Evolutionary conservation across 2,329 filamentous ascomycete species (phyloP).

Genomic region (Pseudocercospora musae): DNA sequence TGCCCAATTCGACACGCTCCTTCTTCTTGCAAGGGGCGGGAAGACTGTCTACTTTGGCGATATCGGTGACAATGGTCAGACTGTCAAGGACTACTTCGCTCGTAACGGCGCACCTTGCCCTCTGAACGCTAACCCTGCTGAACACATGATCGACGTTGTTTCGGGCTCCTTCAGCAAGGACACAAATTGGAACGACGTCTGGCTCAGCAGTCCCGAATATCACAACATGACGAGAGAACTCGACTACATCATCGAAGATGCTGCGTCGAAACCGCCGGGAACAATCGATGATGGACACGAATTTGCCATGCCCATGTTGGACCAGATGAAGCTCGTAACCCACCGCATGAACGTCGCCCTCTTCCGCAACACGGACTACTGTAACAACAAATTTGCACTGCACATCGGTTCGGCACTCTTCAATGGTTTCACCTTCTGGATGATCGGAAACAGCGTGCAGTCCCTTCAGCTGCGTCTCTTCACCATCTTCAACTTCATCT

Average conservation of each 20-base stretch:
- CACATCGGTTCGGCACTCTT: conserved; percentile 52
- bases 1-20: conserved; percentile 62
- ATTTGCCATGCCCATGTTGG: conserved; percentile 44
- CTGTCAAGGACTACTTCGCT: conserved; percentile 50
- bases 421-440: conserved; percentile 51
- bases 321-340: conserved; percentile 43
- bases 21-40: conserved; percentile 63
- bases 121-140: conserved; percentile 53
- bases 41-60: conserved; percentile 66
- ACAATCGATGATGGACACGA: conserved; percentile 43
- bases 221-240: conserved; percentile 40
- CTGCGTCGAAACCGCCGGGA: conserved; percentile 36
- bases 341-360: conserved; percentile 56
- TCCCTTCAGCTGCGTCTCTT: conserved; percentile 40
- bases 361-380: conserved; percentile 63
- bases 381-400: conserved; percentile 61
- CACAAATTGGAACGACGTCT: conserved; percentile 45
- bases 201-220: conserved; percentile 41
- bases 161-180: conserved; percentile 43
- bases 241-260: conserved; percentile 39
- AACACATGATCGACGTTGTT: conserved; percentile 50
- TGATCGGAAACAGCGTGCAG: conserved; percentile 33
- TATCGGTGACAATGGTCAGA: conserved; percentile 43
- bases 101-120: conserved; percentile 54
- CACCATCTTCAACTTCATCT: conserved; percentile 37